Evolutionary conservation across 1,284 basidiomycete genomes (phyloP).

Genomic region (Cutaneotrichosporon cavernicola): DNA sequence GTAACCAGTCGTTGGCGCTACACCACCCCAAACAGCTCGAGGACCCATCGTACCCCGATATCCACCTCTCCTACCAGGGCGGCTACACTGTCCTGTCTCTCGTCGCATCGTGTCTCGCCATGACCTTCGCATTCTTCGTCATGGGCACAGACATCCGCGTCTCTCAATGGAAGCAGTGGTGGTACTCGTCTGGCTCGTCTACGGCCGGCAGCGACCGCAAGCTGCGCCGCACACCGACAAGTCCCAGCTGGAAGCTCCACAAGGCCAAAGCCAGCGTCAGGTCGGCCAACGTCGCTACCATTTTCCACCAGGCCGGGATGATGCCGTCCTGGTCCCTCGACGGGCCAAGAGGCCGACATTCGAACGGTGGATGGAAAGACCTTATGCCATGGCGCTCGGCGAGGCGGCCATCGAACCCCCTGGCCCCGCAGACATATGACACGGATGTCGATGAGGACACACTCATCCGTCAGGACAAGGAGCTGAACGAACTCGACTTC

Average conservation of each 20-base stretch:
- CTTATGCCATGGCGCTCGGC: background rate
- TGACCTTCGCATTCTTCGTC: slow-evolving; percentile 55
- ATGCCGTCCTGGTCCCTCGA: slow-evolving; percentile 43
- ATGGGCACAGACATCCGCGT: slow-evolving; percentile 52
- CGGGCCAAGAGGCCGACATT: background rate
- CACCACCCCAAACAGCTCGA: slow-evolving; percentile 38
- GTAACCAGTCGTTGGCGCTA: slow-evolving; percentile 54
- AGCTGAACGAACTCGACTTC: slow-evolving; percentile 46
- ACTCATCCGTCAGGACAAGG: slow-evolving; percentile 37
- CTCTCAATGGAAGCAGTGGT: slow-evolving; percentile 33
- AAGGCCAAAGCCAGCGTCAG: slow-evolving; percentile 27
- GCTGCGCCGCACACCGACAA: slow-evolving; percentile 29
- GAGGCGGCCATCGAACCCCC: background rate
- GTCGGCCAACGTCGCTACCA: slow-evolving; percentile 28
- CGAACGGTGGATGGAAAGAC: slow-evolving; percentile 11
- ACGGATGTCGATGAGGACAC: slow-evolving; percentile 17
- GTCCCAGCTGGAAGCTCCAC: slow-evolving; percentile 36
- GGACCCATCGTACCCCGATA: slow-evolving; percentile 26
- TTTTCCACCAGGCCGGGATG: slow-evolving; percentile 35
- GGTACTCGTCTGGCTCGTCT: slow-evolving; percentile 14
- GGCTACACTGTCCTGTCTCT: slow-evolving; percentile 55
- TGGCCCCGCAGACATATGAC: background rate
- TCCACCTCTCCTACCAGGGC: slow-evolving; percentile 51
- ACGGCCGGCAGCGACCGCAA: background rate
- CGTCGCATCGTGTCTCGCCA: slow-evolving; percentile 51